A percentile compares a stretch with the other conserved stretches of the same genome.
Conservation (phyloP, 164 flowering plant genomes). For the Macadamia integrifolia region DNA sequence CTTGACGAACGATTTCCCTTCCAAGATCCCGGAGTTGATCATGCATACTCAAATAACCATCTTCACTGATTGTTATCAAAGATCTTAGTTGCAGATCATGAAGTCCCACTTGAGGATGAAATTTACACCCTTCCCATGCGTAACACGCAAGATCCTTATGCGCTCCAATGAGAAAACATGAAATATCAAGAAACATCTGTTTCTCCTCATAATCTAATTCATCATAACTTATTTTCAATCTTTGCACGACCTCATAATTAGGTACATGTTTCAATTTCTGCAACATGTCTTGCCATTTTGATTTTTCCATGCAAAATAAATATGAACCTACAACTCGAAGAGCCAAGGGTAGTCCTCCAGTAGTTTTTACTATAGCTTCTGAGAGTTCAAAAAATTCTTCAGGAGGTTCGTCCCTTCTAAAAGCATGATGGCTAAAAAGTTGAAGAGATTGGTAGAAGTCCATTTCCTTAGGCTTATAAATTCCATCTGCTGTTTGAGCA, state of each 20-base stretch:
- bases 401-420: no score
- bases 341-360: no score
- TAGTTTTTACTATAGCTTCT: no score
- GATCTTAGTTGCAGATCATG: slow-evolving; percentile 25
- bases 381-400: no score
- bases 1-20: slow-evolving; percentile 8
- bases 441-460: no score
- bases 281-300: not conserved
- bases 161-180: slow-evolving; percentile 25
- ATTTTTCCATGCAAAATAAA: no score
- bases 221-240: slow-evolving; percentile 39
- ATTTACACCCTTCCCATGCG: slow-evolving; percentile 33
- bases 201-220: slow-evolving; percentile 22
- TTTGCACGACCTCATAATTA: slow-evolving; percentile 22
- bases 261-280: slow-evolving; percentile 27
- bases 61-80: slow-evolving; percentile 28
- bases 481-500: no score
- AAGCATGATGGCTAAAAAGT: no score
- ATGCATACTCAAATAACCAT: slow-evolving; percentile 19
- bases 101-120: slow-evolving; percentile 22
- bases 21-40: slow-evolving; percentile 10
- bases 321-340: no score
- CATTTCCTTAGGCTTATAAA: no score
- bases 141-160: slow-evolving; percentile 24
- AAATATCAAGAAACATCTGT: no score